phyloP scores from a whole-genome alignment of 352 stramenopile genomes.

The Phytopythium delawarense region DNA sequence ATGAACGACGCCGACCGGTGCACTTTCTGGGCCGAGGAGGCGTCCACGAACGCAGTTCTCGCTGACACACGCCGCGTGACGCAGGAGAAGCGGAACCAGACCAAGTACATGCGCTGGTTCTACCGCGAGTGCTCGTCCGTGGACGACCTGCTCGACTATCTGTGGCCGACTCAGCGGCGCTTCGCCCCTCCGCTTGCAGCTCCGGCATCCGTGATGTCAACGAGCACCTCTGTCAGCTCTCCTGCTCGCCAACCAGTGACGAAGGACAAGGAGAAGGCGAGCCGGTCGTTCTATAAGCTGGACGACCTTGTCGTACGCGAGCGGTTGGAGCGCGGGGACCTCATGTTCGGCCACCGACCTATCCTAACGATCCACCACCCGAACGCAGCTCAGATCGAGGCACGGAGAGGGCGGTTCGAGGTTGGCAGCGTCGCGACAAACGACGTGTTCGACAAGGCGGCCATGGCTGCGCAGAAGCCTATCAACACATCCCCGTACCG shows the following conservation, averaged over 20 bases:
- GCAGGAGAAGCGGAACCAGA: conserved; percentile 37
- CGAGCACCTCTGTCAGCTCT: neutral
- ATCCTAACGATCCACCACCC: conserved; percentile 55
- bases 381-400: conserved; percentile 19
- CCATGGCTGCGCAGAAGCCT: conserved; percentile 1
- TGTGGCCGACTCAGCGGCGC: conserved; percentile 40
- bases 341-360: conserved; percentile 37
- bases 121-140: conserved; percentile 47
- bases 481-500: conserved; percentile 3
- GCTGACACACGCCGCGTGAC: conserved; percentile 16
- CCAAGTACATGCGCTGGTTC: conserved; percentile 60
- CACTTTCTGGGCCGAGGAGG: conserved; percentile 29
- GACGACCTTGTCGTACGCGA: conserved; percentile 53
- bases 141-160: conserved; percentile 50
- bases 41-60: conserved; percentile 9
- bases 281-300: conserved; percentile 18
- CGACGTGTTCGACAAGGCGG: conserved; percentile 14
- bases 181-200: conserved; percentile 2
- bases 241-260: neutral
- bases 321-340: conserved; percentile 34
- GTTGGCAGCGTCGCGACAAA: conserved; percentile 15
- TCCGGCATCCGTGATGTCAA: too few relatives aligned
- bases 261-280: neutral
- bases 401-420: conserved; percentile 21
- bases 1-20: conserved; percentile 25